Conservation (phyloP, 345 rosid genomes). For the Lagerstroemia speciosa region DNA sequence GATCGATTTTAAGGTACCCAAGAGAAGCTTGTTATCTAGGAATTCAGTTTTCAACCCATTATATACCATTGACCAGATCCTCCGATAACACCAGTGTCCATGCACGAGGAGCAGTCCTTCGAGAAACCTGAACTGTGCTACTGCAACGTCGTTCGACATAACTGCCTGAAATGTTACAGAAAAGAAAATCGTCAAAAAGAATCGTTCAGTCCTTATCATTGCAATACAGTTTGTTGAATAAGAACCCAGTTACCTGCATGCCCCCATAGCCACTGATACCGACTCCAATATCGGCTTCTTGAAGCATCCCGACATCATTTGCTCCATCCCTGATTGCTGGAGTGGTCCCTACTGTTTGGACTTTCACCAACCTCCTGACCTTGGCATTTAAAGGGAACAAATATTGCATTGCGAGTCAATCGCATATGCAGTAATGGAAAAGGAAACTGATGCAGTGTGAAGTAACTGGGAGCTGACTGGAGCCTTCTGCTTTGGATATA, state of each 20-base stretch:
- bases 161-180: conserved; percentile 53
- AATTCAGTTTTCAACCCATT: background rate
- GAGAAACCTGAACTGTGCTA: conserved; percentile 80
- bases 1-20: background rate
- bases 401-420: background rate
- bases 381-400: conserved; percentile 22
- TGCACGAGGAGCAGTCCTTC: conserved; percentile 91
- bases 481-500: conserved; percentile 96
- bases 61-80: conserved; percentile 93
- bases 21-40: background rate
- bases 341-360: conserved; percentile 71
- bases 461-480: conserved; percentile 37
- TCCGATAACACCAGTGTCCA: conserved; percentile 97
- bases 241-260: conserved; percentile 57
- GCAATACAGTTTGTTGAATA: background rate
- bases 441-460: background rate
- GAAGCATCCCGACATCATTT: conserved; percentile 99
- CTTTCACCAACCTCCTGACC: conserved; percentile 93
- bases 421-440: background rate
- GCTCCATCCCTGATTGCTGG: conserved; percentile 94
- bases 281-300: conserved; percentile 93
- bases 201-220: background rate
- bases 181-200: background rate
- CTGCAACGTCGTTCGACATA: conserved; percentile 92
- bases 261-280: conserved; percentile 98